Evolutionary conservation across 106 monocot species (phyloP).

Genomic region (Gastrodia elata): DNA sequence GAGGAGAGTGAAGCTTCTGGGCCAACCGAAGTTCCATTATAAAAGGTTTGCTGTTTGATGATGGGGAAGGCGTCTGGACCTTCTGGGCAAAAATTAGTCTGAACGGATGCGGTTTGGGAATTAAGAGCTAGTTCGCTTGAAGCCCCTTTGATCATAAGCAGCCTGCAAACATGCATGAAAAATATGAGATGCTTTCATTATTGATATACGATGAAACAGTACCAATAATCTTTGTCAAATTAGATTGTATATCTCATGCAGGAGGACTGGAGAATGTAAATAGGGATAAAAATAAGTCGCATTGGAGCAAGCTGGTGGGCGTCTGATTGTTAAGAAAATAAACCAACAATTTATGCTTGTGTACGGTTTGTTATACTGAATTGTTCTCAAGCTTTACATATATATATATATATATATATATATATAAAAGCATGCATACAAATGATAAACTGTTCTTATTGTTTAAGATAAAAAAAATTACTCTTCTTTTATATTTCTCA

Average conservation of each 20-base stretch:
- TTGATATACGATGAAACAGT: not conserved
- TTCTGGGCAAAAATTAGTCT: constrained; percentile 10
- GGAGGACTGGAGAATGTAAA: not conserved
- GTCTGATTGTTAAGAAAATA: no score
- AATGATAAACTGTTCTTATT: no score
- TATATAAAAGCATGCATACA: not conserved
- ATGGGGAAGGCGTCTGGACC: constrained; percentile 7
- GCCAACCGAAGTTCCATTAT: constrained; percentile 15
- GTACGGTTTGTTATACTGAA: not conserved
- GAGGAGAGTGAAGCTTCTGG: constrained; percentile 19
- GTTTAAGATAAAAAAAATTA: no score
- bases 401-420: not conserved
- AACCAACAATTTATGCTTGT: no score
- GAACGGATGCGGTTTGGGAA: constrained; percentile 12
- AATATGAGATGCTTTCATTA: not conserved
- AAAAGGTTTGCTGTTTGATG: constrained; percentile 29
- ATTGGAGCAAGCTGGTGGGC: not conserved
- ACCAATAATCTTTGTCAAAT: not conserved
- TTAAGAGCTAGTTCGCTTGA: constrained; percentile 3
- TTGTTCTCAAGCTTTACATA: not conserved
- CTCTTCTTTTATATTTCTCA: no score
- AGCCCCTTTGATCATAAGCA: constrained; percentile 38
- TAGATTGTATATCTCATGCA: not conserved
- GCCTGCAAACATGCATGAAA: constrained; percentile 28
- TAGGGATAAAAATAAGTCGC: not conserved